Conservation (phyloP, 208 protist genomes). For the Trypanosoma cruzi region DNA sequence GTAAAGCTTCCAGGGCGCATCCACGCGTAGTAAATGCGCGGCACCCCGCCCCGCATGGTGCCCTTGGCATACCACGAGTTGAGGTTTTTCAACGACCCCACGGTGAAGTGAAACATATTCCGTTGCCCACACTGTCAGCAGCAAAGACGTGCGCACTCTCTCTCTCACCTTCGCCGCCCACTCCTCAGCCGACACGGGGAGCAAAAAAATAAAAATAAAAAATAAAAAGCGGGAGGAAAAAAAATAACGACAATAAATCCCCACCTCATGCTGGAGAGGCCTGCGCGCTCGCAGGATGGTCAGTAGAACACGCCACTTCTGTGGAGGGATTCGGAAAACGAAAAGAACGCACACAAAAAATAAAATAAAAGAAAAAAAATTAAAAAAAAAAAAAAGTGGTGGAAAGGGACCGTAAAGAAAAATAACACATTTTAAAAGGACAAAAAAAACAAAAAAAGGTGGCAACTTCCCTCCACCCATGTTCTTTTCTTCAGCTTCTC, state of each 20-base stretch:
- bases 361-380: neutral
- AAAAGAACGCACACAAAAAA: no score
- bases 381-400: constrained; percentile 6
- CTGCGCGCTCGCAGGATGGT: no score
- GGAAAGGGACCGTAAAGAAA: no score
- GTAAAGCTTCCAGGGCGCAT: constrained; percentile 93
- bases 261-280: no score
- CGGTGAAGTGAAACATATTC: constrained; percentile 58
- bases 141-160: constrained; percentile 23
- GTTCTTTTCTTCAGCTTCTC: neutral
- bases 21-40: constrained; percentile 93
- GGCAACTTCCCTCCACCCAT: neutral
- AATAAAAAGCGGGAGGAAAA: constrained; percentile 7
- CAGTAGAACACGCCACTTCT: no score
- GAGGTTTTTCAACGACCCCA: constrained; percentile 67
- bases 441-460: constrained; percentile 7
- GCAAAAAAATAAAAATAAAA: neutral
- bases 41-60: constrained; percentile 91
- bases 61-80: constrained; percentile 90
- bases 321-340: no score
- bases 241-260: constrained; percentile 15
- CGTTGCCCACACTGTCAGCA: neutral
- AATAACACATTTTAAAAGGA: neutral
- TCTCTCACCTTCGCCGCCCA: neutral
- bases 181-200: no score